phyloP scores from a whole-genome alignment of 2,329 filamentous ascomycete species.

The Blastomyces silverae region DNA sequence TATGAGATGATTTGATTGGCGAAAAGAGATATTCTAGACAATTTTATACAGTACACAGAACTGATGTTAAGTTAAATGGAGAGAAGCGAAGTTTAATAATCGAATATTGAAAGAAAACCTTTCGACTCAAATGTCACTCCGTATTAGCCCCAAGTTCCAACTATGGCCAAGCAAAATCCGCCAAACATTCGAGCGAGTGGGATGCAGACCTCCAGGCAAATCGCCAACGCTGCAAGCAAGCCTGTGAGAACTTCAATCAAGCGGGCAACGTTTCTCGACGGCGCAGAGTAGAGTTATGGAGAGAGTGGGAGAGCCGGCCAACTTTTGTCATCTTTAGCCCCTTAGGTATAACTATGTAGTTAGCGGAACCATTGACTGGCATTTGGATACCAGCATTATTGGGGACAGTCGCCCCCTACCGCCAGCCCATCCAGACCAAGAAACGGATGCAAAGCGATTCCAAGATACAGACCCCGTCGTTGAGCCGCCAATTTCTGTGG shows the following conservation, averaged over 20 bases:
- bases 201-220: conserved; percentile 50
- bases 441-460: conserved; percentile 60
- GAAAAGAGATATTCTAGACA: no score
- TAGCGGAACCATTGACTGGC: not conserved
- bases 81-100: no score
- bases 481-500: conserved; percentile 61
- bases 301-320: conserved; percentile 54
- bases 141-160: no score
- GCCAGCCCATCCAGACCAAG: conserved; percentile 48
- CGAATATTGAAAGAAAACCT: no score
- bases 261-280: conserved; percentile 52
- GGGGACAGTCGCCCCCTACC: conserved; percentile 58
- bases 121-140: no score
- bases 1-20: no score
- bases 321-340: not conserved
- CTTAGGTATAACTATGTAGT: no score
- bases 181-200: conserved; percentile 46
- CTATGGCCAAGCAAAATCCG: no score
- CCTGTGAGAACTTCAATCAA: conserved; percentile 58
- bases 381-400: conserved; percentile 56
- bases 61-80: no score
- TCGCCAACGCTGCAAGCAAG: conserved; percentile 55
- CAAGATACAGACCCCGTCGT: conserved; percentile 58
- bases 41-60: no score
- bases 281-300: conserved; percentile 59